Evolutionary conservation across 345 rosid genomes (phyloP).

Genomic region (Turritis glabra): DNA sequence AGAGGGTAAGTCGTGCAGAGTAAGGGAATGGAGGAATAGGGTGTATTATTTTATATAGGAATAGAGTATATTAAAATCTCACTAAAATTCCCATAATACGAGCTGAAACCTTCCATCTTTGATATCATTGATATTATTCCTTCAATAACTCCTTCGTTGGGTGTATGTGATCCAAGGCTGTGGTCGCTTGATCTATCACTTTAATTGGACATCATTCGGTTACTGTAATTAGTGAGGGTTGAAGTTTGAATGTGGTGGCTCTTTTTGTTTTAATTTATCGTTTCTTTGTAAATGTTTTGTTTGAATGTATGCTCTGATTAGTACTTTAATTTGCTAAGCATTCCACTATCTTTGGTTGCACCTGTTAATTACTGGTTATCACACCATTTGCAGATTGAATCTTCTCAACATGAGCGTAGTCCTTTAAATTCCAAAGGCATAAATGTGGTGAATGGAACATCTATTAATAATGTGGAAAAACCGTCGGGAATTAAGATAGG

Average conservation of each 20-base stretch:
- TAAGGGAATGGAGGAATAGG: neutral
- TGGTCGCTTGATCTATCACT: constrained; percentile 4
- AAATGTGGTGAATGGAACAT: constrained; percentile 37
- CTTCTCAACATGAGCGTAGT: constrained; percentile 52
- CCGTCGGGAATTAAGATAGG: constrained; percentile 39
- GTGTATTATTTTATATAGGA: neutral
- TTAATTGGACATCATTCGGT: neutral
- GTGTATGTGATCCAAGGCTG: constrained; percentile 13
- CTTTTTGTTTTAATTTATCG: neutral
- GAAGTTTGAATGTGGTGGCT: constrained; percentile 19
- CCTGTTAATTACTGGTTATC: constrained; percentile 22
- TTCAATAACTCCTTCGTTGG: constrained; percentile 4
- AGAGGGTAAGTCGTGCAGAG: neutral
- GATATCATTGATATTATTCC: neutral
- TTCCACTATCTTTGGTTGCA: neutral
- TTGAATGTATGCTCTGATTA: constrained; percentile 12
- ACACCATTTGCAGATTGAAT: constrained; percentile 52
- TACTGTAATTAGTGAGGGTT: constrained; percentile 17
- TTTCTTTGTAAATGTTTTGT: neutral
- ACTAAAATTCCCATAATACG: neutral
- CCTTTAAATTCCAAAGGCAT: constrained; percentile 47
- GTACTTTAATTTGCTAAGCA: constrained; percentile 6
- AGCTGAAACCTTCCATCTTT: neutral
- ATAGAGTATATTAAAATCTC: neutral
- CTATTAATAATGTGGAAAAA: constrained; percentile 46